Base-by-base conservation (phyloP, 805 yeast species). In the Candida alai region DNA sequence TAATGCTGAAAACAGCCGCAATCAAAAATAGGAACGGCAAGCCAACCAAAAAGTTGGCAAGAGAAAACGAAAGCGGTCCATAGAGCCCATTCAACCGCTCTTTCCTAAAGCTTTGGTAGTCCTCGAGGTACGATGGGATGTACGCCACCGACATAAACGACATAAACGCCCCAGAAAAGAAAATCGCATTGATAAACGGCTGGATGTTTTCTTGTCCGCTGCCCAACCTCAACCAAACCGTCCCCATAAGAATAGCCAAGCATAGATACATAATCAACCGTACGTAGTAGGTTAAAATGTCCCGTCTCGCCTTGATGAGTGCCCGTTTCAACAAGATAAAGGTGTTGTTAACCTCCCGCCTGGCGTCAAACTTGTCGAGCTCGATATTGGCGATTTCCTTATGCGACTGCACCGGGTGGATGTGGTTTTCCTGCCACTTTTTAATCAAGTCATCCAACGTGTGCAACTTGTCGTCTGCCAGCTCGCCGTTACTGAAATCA, bases 161-260 rank as follows among this genome's bases (percentile, higher is more conserved):
- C 68, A 62, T 63, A 44, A 64, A 64, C 7, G 70, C 69, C n/a
- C 67, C 68, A 12, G 63, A 57, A 43, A 63, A 64, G 49, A 64
- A 64, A 25, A 64, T 56, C 11, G 65, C 68, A 32, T 52, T 53
- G 31, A 52, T 58, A 9, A 59, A 56, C 4, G 65, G 64, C 30
- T 57, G 62, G 34, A 56, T 54, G 33, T 56, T 43, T 3, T 50
- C 51, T 26, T 54, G 58, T 17, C 48, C 54, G n/a, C 47, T 49
- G 14, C 48, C 54, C 8, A 64, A 49, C 44, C 52, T 29, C 31
- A 47, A 28, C 49, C 51, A 39, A 4, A 49, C 51, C 5, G 70
- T 63, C 7, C 69, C 70, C 70, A 64, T 63, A 45, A 64, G 37
- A 13, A 64, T 43, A 7, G 70, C 68, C 34, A 64, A 49, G 13